Evolutionary conservation across 2,329 filamentous ascomycete species (phyloP), one percentile per base, ranked within the genome.

Genomic region (Neophaeococcomyces mojaviensis): DNA sequence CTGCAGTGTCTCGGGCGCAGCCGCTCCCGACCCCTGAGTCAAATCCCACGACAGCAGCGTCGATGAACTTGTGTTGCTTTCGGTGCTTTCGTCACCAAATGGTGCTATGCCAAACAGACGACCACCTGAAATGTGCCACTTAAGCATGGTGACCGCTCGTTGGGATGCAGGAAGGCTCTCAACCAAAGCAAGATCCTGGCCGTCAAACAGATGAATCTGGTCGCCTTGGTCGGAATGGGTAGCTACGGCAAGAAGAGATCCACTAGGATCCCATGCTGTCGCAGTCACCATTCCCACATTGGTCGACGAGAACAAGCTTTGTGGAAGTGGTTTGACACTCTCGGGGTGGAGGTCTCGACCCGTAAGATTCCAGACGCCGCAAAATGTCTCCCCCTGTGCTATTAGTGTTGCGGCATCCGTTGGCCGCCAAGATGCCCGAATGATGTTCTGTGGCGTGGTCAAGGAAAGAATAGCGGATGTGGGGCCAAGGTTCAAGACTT

Each of bases 121-220:
- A 2, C 63, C 59, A 22, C 64, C 62, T 24, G 58, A 58, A 10
- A 59, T 52, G 5, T 66, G 63, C 68, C 68, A 72, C 45, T 66
- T 59, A 22, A 72, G 50, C 1, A 64, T 64, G 3, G 63, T 69
- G 33, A 72, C 65, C 55, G 68, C 64, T 28, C 64, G 61, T 24
- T 68, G 67, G 5, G 68, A 63, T 34, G 68, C 67, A 1, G 70
- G 68, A 9, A 73, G 56, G n/a, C 68, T 52, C 48, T 72, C 69
- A 12, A 69, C 41, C 15, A 58, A 58, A 5, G 63, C 64, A 26
- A 66, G 62, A 20, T 70, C 69, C 24, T 65, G 58, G 12, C 64
- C 59, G 35, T 70, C 64, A 52, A 52, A 55, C 66, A 73, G 58
- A 68, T 68, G 48, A 62, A 73, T 65, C 12, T 67, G 61, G 13